These are phyloP conservation scores for Parsonsia alboflavescens DNA, from an alignment of 257 asterid genomes.

Conservation along the genomic window DNA sequence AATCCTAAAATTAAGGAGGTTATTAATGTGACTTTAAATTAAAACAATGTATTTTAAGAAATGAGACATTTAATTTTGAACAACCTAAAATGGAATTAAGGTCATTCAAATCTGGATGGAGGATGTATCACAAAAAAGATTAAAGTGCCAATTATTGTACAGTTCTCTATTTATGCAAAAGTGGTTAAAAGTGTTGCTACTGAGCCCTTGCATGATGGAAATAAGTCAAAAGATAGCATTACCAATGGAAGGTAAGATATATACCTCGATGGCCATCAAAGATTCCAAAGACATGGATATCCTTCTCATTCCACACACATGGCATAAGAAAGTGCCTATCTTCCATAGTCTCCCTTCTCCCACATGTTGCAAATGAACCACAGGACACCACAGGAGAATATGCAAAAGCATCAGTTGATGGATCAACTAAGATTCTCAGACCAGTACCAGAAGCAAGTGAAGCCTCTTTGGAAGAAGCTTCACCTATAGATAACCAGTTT, in stretches of 20 bases:
- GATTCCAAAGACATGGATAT: constrained; percentile 72
- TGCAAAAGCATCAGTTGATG: constrained; percentile 34
- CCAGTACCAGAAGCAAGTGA: constrained; percentile 33
- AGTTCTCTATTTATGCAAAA: background rate
- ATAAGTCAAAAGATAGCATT: background rate
- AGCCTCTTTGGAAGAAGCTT: constrained; percentile 32
- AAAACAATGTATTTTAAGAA: too few relatives aligned
- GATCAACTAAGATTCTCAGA: constrained; percentile 31
- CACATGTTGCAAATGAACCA: constrained; percentile 90
- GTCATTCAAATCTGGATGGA: too few relatives aligned
- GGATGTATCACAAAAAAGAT: background rate
- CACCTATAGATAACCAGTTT: constrained; percentile 76
- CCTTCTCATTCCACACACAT: constrained; percentile 39
- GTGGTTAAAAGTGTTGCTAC: background rate
- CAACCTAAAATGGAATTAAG: too few relatives aligned
- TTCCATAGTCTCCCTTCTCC: constrained; percentile 97
- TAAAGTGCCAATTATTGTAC: background rate
- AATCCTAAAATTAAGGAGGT: too few relatives aligned
- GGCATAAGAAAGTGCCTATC: constrained; percentile 76
- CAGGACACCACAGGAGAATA: constrained; percentile 73
- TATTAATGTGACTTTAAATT: too few relatives aligned
- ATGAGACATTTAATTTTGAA: too few relatives aligned
- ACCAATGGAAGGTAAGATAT: constrained; percentile 16
- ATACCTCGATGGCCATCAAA: constrained; percentile 99
- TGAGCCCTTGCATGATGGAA: background rate